Base-by-base conservation (phyloP, 2,329 filamentous ascomycete genomes). In the Fusarium pseudonygamai region DNA sequence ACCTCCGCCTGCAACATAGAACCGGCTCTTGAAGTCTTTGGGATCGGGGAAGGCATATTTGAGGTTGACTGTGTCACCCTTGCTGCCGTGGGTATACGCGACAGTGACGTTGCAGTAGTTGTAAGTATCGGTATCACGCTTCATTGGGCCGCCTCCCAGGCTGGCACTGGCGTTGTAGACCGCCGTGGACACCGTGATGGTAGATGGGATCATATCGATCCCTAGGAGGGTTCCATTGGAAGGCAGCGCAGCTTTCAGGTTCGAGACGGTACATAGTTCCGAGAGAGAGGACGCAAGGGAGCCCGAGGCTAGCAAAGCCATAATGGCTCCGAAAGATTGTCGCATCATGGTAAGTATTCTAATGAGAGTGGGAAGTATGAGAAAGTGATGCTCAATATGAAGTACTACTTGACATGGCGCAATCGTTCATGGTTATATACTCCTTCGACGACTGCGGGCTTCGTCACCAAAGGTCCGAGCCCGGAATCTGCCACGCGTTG, bases 31-130 rank as follows among this genome's bases (percentile, higher is more conserved):
- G n/a, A 63, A 63, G 43, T n/a, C 11, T 3, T 57, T 18, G 22
- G 60, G 53, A 20, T 60, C 28, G 2, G 60, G 60, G 20, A 63
- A 63, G 20, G 60, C 53, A 39, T 63, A 63, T 16, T 63, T 63
- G 28, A 63, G 53, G 28, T 36, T 60, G 7, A 63, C 43, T 5
- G 39, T 42, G 16, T 63, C 60, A 42, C 60, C 60, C 13, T 60
- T 60, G 11, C 4, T 60, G 36, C 60, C 60, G 3, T 63, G 60
- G 3, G 53, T 60, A 30, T 63, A 63, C n/a, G 36, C 20, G 10
- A 60, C n/a, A 22, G 60, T 63, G 60, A 63, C 60, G 13, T 63
- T 63, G 12, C 60, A 63, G 20, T 60, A 63, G 18, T 22, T 16
- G 16, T 63, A 60, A 6, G n/a, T 63, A 7, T 49, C 43, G 1